Base-by-base conservation (phyloP, 2,329 filamentous ascomycete genomes). In the Alternaria hordeiaustralica region DNA sequence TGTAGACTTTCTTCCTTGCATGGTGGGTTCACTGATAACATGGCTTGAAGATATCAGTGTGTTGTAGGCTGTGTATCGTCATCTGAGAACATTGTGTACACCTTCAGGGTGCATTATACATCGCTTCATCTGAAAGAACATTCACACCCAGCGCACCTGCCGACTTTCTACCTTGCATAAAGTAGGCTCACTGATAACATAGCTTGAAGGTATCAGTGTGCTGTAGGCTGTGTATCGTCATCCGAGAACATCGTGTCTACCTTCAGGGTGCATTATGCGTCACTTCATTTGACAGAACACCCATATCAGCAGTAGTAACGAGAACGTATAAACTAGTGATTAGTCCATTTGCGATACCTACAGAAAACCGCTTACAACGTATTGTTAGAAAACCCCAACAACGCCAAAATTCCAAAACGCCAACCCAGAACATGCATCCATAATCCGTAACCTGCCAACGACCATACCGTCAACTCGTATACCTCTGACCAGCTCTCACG, bases 401-500 rank as follows among this genome's bases (percentile, higher is more conserved):
- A 41, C 15, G 36, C 36, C 36, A 3, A 41, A 11, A 18, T 11
- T 0, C 36, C 36, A 41, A 41, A 41, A 41, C 36, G 36, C 36
- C 36, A 41, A 18, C 9, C n/a, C 36, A 41, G 9, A 41, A 11
- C 36, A 41, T 41, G 36, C 36, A 18, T 41, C n/a, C 36, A 41
- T 41, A 0, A 41, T 41, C 36, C 36, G 9, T 41, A 11, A 41
- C n/a, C 36, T 41, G 36, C 36, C 36, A 41, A 41, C 36, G 36
- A 18, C 36, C 4, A 41, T 41, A 3, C n/a, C 36, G n/a, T 41
- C 36, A 41, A 18, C 36, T 2, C 36, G n/a, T 41, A 41, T 6
- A n/a, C 36, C 43, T 45, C 18, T 13, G 3, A 36, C 51, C 26
- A 18, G 20, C 18, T 25, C 41, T 59, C 67, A 74, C 13, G 81